Evolutionary conservation across 192 early-diverging fungal genomes (phyloP).

Genomic region (Jimgerdemannia lactiflua): DNA sequence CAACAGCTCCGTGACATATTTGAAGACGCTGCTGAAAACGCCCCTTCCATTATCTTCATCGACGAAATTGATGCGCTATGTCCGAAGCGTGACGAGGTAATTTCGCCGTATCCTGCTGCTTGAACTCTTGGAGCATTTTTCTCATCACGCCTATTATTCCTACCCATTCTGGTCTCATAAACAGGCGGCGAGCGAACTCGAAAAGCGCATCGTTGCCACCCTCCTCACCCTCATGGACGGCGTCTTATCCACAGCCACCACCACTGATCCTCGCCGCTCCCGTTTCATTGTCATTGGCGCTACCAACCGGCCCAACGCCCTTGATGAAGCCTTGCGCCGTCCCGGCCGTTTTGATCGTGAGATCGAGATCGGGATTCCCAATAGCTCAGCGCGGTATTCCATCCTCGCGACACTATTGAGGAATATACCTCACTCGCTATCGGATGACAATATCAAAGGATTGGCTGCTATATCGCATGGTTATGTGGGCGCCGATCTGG

Average conservation of each 20-base stretch:
- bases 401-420: conserved; percentile 73
- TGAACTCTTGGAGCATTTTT: background rate
- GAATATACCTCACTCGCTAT: conserved; percentile 66
- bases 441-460: conserved; percentile 46
- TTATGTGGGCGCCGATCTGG: conserved; percentile 97
- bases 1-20: conserved; percentile 71
- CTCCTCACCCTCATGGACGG: conserved; percentile 96
- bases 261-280: conserved; percentile 12
- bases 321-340: conserved; percentile 88
- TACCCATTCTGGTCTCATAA: conserved; percentile 9
- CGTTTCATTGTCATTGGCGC: conserved; percentile 84
- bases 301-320: conserved; percentile 85
- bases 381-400: conserved; percentile 54
- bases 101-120: background rate
- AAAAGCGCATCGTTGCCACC: conserved; percentile 89
- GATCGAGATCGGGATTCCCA: conserved; percentile 92
- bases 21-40: conserved; percentile 60
- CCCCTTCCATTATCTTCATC: conserved; percentile 88
- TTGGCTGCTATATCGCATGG: conserved; percentile 80
- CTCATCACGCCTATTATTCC: background rate
- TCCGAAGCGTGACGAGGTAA: conserved; percentile 80
- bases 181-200: conserved; percentile 72
- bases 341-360: conserved; percentile 96
- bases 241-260: conserved; percentile 13
- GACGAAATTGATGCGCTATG: conserved; percentile 95